Percentiles rank a stretch among this genome's conserved stretches.
These are phyloP conservation scores for Phytophthora vignae DNA, from an alignment of 352 stramenopile genomes.

Conservation along the genomic window DNA sequence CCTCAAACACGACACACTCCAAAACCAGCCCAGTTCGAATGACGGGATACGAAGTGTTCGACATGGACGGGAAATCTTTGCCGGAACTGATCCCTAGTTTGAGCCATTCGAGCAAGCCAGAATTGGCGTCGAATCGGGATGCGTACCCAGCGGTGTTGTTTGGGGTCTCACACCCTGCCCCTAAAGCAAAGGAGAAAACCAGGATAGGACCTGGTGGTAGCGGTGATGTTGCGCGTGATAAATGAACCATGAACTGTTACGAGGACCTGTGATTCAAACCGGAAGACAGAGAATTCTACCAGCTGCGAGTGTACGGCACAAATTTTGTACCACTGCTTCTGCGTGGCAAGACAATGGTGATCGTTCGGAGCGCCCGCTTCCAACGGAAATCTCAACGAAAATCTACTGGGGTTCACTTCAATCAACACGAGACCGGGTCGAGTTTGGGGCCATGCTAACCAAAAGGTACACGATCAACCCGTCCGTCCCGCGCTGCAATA, in stretches of 20 bases:
- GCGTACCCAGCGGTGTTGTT: constrained; percentile 39
- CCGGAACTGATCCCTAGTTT: constrained; percentile 41
- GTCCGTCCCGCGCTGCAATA: constrained; percentile 55
- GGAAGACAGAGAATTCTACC: constrained; percentile 51
- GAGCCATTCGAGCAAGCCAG: constrained; percentile 33
- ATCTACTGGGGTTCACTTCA: constrained; percentile 66
- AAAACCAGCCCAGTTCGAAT: constrained; percentile 12
- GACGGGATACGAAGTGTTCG: constrained; percentile 45
- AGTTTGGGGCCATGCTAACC: constrained; percentile 52
- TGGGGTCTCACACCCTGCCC: constrained; percentile 33
- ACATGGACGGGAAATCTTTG: constrained; percentile 31
- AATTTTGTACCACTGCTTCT: constrained; percentile 57
- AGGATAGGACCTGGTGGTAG: not conserved
- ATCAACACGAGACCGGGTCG: constrained; percentile 62
- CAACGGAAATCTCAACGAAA: no score
- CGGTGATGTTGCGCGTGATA: constrained; percentile 6
- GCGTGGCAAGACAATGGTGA: constrained; percentile 49
- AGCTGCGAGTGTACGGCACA: constrained; percentile 63
- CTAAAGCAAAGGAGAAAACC: constrained; percentile 20
- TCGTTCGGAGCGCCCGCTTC: constrained; percentile 57
- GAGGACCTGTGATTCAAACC: constrained; percentile 50
- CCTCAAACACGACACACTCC: constrained; percentile 2
- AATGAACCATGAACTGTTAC: constrained; percentile 39
- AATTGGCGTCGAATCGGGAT: constrained; percentile 32
- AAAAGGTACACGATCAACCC: constrained; percentile 61